A percentile compares a stretch with the other conserved stretches of the same genome.
These are phyloP conservation scores for Corchorus capsularis DNA, from an alignment of 345 rosid genomes.

Conservation along the genomic window DNA sequence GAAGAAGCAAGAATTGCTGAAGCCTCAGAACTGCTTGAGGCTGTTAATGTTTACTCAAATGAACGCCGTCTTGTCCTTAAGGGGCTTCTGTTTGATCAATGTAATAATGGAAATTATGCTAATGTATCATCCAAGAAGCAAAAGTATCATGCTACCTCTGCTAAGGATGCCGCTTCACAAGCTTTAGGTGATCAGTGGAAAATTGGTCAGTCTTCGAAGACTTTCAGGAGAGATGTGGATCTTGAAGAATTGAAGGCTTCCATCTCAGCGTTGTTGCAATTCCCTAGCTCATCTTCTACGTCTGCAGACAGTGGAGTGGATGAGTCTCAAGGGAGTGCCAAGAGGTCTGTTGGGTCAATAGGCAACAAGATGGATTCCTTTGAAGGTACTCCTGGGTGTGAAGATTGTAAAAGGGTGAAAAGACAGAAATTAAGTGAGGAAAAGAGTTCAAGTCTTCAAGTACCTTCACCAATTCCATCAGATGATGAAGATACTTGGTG, in stretches of 20 bases:
- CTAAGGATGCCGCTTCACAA: conserved; percentile 31
- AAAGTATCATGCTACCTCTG: conserved; percentile 35
- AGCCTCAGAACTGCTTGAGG: conserved; percentile 62
- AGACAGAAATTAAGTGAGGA: conserved; percentile 67
- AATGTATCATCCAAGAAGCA: conserved; percentile 38
- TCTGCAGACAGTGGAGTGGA: conserved; percentile 48
- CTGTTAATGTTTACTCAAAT: conserved; percentile 67
- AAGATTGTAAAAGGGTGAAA: conserved; percentile 81
- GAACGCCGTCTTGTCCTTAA: conserved; percentile 81
- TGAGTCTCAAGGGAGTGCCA: conserved; percentile 72
- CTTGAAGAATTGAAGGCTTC: conserved; percentile 66
- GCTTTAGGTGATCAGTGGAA: conserved; percentile 47
- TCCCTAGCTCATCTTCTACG: conserved; percentile 51
- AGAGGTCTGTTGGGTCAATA: conserved; percentile 53
- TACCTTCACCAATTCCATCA: conserved; percentile 64
- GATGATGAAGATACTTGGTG: conserved; percentile 98
- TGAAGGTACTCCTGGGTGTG: conserved; percentile 85
- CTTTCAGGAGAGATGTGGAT: conserved; percentile 43
- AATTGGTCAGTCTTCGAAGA: conserved; percentile 43
- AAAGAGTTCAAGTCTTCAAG: conserved; percentile 60
- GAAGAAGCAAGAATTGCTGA: conserved; percentile 68
- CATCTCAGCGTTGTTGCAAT: conserved; percentile 66
- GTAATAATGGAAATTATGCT: conserved; percentile 27
- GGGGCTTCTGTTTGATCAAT: conserved; percentile 44
- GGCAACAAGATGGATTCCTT: conserved; percentile 47